Conservation (phyloP, 352 stramenopile genomes). For the Albugo laibachii region DNA sequence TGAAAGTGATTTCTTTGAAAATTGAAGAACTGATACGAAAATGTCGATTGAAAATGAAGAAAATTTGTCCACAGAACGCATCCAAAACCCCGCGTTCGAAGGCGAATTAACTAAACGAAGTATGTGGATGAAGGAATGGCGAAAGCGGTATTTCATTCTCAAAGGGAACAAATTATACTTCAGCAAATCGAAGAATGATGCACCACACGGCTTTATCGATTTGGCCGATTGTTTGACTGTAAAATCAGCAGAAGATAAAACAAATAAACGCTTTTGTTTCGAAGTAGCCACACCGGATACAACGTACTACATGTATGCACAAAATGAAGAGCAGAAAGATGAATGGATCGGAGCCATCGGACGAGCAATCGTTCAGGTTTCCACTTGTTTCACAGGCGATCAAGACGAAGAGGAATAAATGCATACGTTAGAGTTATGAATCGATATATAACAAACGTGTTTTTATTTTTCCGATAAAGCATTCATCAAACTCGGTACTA, state of each 20-base stretch:
- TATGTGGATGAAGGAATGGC: constrained; percentile 84
- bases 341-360: constrained; percentile 91
- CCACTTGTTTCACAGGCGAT: constrained; percentile 88
- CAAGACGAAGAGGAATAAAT: constrained; percentile 39
- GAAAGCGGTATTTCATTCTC: constrained; percentile 79
- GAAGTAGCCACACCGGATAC: constrained; percentile 77
- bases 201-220: constrained; percentile 78
- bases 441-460: too few relatives aligned
- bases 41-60: constrained; percentile 12
- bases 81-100: constrained; percentile 73
- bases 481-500: constrained; percentile 43
- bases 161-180: constrained; percentile 86
- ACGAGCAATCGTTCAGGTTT: constrained; percentile 94
- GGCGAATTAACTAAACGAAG: constrained; percentile 81
- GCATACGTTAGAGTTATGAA: background rate
- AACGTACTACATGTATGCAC: constrained; percentile 84
- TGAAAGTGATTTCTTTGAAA: too few relatives aligned
- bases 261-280: constrained; percentile 82
- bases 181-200: constrained; percentile 41
- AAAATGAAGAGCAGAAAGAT: constrained; percentile 83
- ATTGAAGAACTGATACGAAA: too few relatives aligned
- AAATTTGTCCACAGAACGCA: constrained; percentile 50
- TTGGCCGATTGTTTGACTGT: constrained; percentile 79
- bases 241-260: constrained; percentile 83
- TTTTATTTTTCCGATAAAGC: constrained; percentile 61